Base-by-base conservation (phyloP, 2,329 filamentous ascomycete genomes). In the Colletotrichum spaethianum region DNA sequence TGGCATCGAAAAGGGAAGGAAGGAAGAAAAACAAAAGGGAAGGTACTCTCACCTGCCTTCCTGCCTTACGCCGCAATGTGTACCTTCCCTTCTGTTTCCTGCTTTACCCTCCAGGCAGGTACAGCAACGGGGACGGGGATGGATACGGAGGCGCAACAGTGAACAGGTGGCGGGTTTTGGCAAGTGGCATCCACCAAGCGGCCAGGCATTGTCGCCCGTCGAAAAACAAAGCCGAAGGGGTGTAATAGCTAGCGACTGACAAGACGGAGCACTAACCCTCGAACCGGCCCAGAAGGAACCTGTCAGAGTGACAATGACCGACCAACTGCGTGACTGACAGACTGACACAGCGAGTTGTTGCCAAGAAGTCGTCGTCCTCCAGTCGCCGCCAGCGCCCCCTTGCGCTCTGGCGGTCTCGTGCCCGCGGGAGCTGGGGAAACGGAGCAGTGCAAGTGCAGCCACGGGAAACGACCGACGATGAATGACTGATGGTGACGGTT, bases 391-490 rank as follows among this genome's bases (percentile, higher is more conserved):
- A 55, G 38, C 67, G 62, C 55, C 46, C 46, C 40, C n/a, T 62
- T 4, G 33, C 33, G 18, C 42, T 26, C 36, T 57, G 40, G 50
- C 26, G 56, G 68, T 71, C 68, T 62, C 56, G 68, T 71, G 68
- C 55, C 16, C 26, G 20, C 9, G 23, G 44, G 64, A 38, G 40
- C 52, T 46, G 57, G 62, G 46, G 69, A 60, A 50, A 59, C 50
- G 66, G 65, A 40, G 52, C 52, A 67, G 57, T 63, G 33, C 44
- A 52, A 67, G 57, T 63, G 33, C 44, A 52, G 64, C 52, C 44
- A 23, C 50, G 56, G 46, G 26, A 23, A 18, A 12, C 16, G 23
- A 40, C 33, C 4, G 40, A 64, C n/a, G 36, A 44, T 8, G 36
- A 31, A 44, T 6, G 11, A 44, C 23, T 31, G 26, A 18, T 20